Evolutionary conservation across 2,329 filamentous ascomycete genomes (phyloP).

Genomic region (Botrytis elliptica): DNA sequence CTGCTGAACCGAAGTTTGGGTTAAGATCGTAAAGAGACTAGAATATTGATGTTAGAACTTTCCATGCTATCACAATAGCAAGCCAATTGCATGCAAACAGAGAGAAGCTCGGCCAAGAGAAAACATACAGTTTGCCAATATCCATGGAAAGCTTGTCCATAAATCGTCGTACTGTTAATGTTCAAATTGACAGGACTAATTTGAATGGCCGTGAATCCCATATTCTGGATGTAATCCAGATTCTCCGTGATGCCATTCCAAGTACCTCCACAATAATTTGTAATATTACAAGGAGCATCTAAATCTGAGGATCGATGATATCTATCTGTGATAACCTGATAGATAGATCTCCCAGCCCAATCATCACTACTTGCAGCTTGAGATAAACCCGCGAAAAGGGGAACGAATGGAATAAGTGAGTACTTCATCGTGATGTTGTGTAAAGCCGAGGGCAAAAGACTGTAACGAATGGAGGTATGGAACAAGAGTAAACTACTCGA

Average conservation of each 20-base stretch:
- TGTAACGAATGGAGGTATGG: background rate
- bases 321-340: conserved; percentile 35
- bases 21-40: conserved; percentile 52
- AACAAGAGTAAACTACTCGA: conserved; percentile 9
- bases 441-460: conserved; percentile 1
- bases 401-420: conserved; percentile 11
- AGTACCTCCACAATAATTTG: conserved; percentile 48
- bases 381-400: conserved; percentile 8
- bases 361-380: conserved; percentile 16
- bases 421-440: conserved; percentile 16
- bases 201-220: conserved; percentile 38
- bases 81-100: background rate
- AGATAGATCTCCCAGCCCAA: conserved; percentile 18
- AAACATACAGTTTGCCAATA: conserved; percentile 20
- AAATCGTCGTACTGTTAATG: conserved; percentile 37
- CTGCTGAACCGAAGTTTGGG: conserved; percentile 55
- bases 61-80: background rate
- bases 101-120: background rate
- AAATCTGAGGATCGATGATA: conserved; percentile 44
- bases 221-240: conserved; percentile 44
- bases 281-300: conserved; percentile 30
- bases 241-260: conserved; percentile 45
- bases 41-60: conserved; percentile 36
- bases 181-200: conserved; percentile 47
- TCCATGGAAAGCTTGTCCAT: conserved; percentile 21